Evolutionary conservation across 2,329 filamentous ascomycete species (phyloP).

Genomic region (Colletotrichum shisoi): DNA sequence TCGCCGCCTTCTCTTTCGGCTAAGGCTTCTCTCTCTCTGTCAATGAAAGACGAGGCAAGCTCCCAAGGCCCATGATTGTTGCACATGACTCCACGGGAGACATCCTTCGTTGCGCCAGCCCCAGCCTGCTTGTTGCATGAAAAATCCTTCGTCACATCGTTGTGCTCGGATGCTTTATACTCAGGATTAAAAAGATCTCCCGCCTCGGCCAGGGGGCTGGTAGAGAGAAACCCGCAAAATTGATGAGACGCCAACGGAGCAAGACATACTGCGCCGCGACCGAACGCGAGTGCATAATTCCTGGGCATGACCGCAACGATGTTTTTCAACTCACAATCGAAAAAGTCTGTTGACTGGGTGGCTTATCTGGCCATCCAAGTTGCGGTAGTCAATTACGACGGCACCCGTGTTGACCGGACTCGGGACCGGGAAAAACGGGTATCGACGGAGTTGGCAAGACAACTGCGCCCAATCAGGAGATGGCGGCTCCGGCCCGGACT

Average conservation of each 20-base stretch:
- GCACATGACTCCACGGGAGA: no score
- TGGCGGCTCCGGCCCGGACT: background rate
- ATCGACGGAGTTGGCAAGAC: background rate
- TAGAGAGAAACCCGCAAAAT: constrained; percentile 43
- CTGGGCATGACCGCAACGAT: no score
- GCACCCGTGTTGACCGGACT: background rate
- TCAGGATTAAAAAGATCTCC: constrained; percentile 45
- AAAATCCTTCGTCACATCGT: no score
- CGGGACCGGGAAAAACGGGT: background rate
- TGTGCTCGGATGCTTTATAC: constrained; percentile 1
- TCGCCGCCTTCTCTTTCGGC: no score
- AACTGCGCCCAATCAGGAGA: background rate
- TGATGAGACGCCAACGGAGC: constrained; percentile 43
- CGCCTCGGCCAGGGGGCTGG: constrained; percentile 43
- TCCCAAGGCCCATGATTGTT: no score
- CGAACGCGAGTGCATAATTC: constrained; percentile 18
- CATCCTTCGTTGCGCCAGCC: no score
- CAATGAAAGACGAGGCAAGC: no score
- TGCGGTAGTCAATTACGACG: background rate
- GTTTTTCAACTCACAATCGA: no score
- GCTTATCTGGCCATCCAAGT: background rate
- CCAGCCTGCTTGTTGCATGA: no score
- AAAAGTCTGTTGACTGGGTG: no score
- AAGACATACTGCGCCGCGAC: constrained; percentile 27
- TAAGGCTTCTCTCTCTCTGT: no score